Evolutionary conservation across 768 basidiomycete genomes (phyloP), one percentile per base, ranked within the genome.

Genomic region (Kwoniella sp.): DNA sequence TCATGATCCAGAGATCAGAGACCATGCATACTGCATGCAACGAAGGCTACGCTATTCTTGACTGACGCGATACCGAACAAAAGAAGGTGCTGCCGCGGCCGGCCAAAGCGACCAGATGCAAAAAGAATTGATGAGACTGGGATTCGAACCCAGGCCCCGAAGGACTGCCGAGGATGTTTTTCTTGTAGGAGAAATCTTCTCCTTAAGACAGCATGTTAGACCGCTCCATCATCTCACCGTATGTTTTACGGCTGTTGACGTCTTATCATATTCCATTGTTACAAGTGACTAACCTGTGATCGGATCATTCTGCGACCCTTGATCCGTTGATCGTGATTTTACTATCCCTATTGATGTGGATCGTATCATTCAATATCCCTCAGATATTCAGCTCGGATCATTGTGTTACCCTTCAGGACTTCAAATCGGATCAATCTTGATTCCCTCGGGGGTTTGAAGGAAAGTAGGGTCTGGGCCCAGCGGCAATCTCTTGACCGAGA

Each of bases 61-160:
- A n/a, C n/a, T n/a, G n/a, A n/a, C n/a, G n/a, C n/a, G n/a, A n/a
- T n/a, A n/a, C n/a, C n/a, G n/a, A n/a, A n/a, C n/a, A n/a, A n/a
- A n/a, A n/a, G n/a, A n/a, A n/a, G n/a, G n/a, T n/a, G n/a, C n/a
- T n/a, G n/a, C n/a, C n/a, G n/a, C n/a, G n/a, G n/a, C n/a, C n/a
- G n/a, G n/a, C n/a, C n/a, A n/a, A n/a, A n/a, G n/a, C n/a, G n/a
- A n/a, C n/a, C 33, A 13, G 33, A 33, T 33, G 33, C 33, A 44
- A 44, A 57, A 64, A 64, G 48, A 33, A 40, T 12, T 57, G 62
- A 64, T 55, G 56, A 51, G 49, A 57, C 55, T 64, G 62, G 62
- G 62, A 64, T 64, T 64, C 62, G 62, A 64, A 64, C 62, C 62
- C 62, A 64, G 55, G 62, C 62, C 55, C 62, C 62, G 62, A 64